phyloP scores from a whole-genome alignment of 2,329 filamentous ascomycete genomes.

The Botrytis paeoniae region DNA sequence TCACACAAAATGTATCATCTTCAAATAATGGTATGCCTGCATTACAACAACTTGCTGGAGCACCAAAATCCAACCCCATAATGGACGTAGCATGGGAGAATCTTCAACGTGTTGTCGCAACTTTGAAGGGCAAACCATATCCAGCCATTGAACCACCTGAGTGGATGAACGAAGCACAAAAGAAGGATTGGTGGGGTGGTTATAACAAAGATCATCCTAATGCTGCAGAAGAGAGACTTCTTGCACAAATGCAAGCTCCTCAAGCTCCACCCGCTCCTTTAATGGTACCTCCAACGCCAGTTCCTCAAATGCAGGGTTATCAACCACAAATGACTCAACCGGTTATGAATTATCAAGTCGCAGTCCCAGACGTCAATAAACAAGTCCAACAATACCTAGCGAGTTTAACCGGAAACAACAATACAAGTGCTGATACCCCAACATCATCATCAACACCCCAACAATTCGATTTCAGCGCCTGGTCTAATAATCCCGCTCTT shows the following conservation, averaged over 20 bases:
- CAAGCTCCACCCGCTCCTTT: slow-evolving; percentile 30
- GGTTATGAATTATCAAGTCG: slow-evolving; percentile 17
- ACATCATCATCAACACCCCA: slow-evolving; percentile 14
- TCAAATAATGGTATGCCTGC: slow-evolving; percentile 22
- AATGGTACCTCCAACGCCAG: slow-evolving; percentile 24
- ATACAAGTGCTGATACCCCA: neutral
- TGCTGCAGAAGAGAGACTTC: slow-evolving; percentile 36
- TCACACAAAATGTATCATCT: slow-evolving; percentile 12
- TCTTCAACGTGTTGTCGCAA: slow-evolving; percentile 34
- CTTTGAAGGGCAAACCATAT: slow-evolving; percentile 47
- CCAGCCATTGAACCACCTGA: slow-evolving; percentile 52
- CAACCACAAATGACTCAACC: slow-evolving; percentile 24
- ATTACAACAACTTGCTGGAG: slow-evolving; percentile 26
- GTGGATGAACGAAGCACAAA: slow-evolving; percentile 49
- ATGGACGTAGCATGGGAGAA: slow-evolving; percentile 30
- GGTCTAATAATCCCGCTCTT: slow-evolving; percentile 19
- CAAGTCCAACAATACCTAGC: slow-evolving; percentile 34
- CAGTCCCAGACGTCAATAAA: slow-evolving; percentile 28
- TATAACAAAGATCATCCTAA: slow-evolving; percentile 42
- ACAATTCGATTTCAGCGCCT: slow-evolving; percentile 30
- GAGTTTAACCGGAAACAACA: slow-evolving; percentile 29
- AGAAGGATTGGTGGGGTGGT: slow-evolving; percentile 52
- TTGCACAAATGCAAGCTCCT: slow-evolving; percentile 29
- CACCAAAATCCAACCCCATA: slow-evolving; percentile 3
- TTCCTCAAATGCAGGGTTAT: slow-evolving; percentile 24